These are phyloP conservation scores for Carex pumila DNA, from an alignment of 176 grass and related monocot genomes.

Conservation along the genomic window DNA sequence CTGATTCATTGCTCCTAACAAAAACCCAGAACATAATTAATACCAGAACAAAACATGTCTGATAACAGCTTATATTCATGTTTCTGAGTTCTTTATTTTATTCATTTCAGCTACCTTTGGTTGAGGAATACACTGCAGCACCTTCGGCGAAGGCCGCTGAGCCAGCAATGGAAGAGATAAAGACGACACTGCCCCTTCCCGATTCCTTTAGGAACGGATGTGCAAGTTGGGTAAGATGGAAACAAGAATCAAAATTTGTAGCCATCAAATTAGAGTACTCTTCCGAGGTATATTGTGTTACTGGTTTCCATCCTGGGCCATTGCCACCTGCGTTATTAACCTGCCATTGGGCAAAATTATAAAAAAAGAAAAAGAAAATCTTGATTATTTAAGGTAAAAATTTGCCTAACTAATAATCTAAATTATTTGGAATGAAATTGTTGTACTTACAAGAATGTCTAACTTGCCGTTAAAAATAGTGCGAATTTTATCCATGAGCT, in stretches of 20 bases:
- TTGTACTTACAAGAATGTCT: conserved; percentile 2
- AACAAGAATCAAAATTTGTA: neutral
- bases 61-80: neutral
- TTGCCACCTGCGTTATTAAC: neutral
- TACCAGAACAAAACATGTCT: neutral
- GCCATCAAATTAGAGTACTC: neutral
- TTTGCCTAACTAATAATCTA: neutral
- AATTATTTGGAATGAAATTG: neutral
- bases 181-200: neutral
- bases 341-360: neutral
- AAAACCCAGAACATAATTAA: neutral
- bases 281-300: neutral
- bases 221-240: neutral
- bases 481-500: neutral
- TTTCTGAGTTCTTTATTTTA: neutral
- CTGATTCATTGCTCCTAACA: conserved; percentile 4
- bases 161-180: conserved; percentile 9
- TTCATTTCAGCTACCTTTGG: neutral
- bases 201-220: neutral
- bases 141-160: neutral
- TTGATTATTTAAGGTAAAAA: neutral
- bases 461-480: conserved; percentile 3
- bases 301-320: neutral
- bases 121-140: neutral
- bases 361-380: neutral